phyloP scores from a whole-genome alignment of 225 moss, liverwort and hornwort genomes.

The Pseudoscleropodium purum region DNA sequence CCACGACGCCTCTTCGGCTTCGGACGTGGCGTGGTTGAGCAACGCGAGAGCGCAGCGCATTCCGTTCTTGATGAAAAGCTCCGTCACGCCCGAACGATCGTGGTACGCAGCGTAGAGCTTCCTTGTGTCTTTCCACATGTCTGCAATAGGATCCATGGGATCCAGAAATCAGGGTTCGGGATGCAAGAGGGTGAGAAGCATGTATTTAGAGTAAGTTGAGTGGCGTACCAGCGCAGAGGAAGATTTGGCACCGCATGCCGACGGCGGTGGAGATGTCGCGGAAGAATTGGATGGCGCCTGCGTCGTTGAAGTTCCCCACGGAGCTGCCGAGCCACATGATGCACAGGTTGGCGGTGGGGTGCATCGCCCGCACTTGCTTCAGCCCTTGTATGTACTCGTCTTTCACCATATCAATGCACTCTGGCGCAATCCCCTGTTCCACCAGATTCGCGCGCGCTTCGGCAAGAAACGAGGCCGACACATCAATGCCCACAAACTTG shows the following conservation, averaged over 20 bases:
- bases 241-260: constrained; percentile 48
- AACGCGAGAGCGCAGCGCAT: constrained; percentile 66
- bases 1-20: constrained; percentile 44
- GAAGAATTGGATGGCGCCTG: constrained; percentile 50
- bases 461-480: constrained; percentile 62
- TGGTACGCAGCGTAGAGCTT: constrained; percentile 64
- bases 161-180: not conserved
- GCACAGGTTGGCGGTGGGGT: constrained; percentile 55
- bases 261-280: constrained; percentile 34
- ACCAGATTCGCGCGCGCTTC: constrained; percentile 62
- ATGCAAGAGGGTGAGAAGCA: not conserved
- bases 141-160: constrained; percentile 3
- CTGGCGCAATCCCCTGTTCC: constrained; percentile 31
- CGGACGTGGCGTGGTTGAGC: constrained; percentile 19
- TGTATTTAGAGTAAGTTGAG: not conserved
- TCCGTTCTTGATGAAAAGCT: constrained; percentile 80
- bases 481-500: constrained; percentile 69
- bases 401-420: constrained; percentile 47
- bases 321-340: constrained; percentile 81
- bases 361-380: constrained; percentile 41
- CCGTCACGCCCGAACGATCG: constrained; percentile 56
- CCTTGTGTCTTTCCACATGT: constrained; percentile 72
- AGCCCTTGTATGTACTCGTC: constrained; percentile 73
- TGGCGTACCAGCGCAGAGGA: constrained; percentile 61
- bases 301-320: constrained; percentile 53